Conservation (phyloP, 345 rosid species). For the Lagerstroemia speciosa region DNA sequence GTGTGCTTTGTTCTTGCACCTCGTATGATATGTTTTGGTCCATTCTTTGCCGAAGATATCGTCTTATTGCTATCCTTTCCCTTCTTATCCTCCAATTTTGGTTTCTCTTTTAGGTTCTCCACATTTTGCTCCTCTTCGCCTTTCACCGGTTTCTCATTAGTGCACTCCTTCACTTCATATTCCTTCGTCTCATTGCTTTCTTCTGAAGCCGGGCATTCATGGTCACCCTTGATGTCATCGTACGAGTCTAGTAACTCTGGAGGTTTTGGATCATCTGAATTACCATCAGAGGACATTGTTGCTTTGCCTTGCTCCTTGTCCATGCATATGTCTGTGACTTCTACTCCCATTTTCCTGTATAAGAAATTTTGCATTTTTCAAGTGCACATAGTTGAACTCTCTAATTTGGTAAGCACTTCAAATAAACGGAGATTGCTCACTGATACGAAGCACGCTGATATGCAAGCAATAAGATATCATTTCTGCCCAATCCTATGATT, state of each 20-base stretch:
- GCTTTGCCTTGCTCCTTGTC: constrained; percentile 6
- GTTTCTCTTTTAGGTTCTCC: constrained; percentile 24
- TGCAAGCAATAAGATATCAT: neutral
- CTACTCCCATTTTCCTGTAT: constrained; percentile 7
- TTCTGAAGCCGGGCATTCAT: constrained; percentile 15
- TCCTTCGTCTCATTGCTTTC: constrained; percentile 34
- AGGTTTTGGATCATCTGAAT: neutral
- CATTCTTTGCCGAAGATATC: constrained; percentile 20
- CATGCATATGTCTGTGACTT: constrained; percentile 2
- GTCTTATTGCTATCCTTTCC: constrained; percentile 21
- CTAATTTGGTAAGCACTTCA: neutral
- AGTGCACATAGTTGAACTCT: neutral
- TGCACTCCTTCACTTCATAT: constrained; percentile 50
- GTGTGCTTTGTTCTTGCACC: constrained; percentile 15
- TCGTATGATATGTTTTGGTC: constrained; percentile 11
- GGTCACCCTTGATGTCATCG: neutral
- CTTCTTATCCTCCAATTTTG: constrained; percentile 23
- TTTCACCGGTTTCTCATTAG: constrained; percentile 22
- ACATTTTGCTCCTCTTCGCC: constrained; percentile 44
- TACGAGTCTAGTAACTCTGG: neutral
- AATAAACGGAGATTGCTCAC: too few relatives aligned
- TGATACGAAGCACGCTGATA: neutral
- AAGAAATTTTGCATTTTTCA: neutral
- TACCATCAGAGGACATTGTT: neutral
- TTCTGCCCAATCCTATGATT: neutral